phyloP scores from a whole-genome alignment of 257 asterid species.

The Przewalskia tangutica region DNA sequence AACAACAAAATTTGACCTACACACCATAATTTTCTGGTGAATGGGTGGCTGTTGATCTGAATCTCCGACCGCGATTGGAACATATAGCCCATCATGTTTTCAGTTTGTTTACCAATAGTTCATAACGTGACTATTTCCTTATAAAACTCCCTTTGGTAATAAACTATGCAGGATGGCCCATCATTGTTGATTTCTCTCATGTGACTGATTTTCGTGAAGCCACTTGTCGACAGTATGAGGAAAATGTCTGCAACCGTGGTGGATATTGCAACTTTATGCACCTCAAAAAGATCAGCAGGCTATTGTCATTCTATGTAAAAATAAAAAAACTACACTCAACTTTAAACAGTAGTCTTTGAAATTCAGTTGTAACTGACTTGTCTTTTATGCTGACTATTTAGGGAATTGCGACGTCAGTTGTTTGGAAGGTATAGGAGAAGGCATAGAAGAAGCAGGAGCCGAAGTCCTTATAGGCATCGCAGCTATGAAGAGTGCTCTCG shows the following conservation, averaged over 20 bases:
- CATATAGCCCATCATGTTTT: background rate
- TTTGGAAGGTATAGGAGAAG: constrained; percentile 60
- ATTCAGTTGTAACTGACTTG: background rate
- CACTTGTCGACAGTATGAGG: constrained; percentile 96
- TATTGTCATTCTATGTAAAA: background rate
- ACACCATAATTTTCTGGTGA: background rate
- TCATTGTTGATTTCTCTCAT: constrained; percentile 91
- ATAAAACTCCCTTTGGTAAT: background rate
- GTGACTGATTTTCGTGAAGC: constrained; percentile 98
- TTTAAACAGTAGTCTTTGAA: background rate
- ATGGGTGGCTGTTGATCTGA: background rate
- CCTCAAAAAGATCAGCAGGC: constrained; percentile 91
- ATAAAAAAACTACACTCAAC: too few relatives aligned
- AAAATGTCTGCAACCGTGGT: constrained; percentile 89
- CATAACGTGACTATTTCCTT: background rate
- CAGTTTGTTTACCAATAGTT: background rate
- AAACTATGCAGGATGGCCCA: constrained; percentile 70
- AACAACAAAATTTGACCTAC: background rate
- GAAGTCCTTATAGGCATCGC: constrained; percentile 84
- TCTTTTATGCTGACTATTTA: background rate
- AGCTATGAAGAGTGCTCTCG: constrained; percentile 77
- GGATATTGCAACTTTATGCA: constrained; percentile 99
- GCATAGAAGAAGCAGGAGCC: constrained; percentile 58
- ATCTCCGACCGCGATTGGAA: background rate
- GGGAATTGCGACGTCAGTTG: constrained; percentile 74